A percentile compares a stretch with the other conserved stretches of the same genome.
Evolutionary conservation across 768 basidiomycete genomes (phyloP).

Genomic region (Tephrocybe sp.): DNA sequence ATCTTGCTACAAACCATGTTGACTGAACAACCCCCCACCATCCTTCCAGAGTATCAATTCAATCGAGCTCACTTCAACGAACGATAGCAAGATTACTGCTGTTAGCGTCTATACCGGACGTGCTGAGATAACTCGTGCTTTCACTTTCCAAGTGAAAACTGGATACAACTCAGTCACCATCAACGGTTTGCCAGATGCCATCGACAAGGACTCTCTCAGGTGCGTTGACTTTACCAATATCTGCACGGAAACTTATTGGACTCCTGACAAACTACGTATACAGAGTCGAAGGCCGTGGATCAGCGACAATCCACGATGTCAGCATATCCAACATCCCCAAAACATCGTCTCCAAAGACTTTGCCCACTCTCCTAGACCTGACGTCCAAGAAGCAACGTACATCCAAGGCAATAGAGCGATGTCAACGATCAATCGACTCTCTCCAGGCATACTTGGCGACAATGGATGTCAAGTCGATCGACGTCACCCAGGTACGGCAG

Average conservation of each 20-base stretch:
- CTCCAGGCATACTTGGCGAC: conserved; percentile 35
- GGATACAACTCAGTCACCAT: conserved; percentile 42
- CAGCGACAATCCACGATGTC: no score
- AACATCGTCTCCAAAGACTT: conserved; percentile 20
- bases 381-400: conserved; percentile 20
- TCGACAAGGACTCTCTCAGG: conserved; percentile 41
- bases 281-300: conserved; percentile 45
- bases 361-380: conserved; percentile 25
- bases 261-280: neutral
- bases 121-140: conserved; percentile 41
- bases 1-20: neutral
- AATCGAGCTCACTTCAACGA: conserved; percentile 28
- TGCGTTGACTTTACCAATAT: conserved; percentile 18
- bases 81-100: conserved; percentile 34
- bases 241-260: no score
- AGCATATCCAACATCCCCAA: conserved; percentile 27
- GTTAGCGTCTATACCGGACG: conserved; percentile 41
- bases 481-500: conserved; percentile 23
- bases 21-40: conserved; percentile 1
- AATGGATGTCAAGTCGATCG: conserved; percentile 30
- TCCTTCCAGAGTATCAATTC: conserved; percentile 8
- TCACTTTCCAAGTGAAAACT: conserved; percentile 33
- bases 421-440: conserved; percentile 23
- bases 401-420: conserved; percentile 30
- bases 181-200: conserved; percentile 32